Base-by-base conservation (phyloP, 2,329 filamentous ascomycete genomes). In the Dendryphion nanum region DNA sequence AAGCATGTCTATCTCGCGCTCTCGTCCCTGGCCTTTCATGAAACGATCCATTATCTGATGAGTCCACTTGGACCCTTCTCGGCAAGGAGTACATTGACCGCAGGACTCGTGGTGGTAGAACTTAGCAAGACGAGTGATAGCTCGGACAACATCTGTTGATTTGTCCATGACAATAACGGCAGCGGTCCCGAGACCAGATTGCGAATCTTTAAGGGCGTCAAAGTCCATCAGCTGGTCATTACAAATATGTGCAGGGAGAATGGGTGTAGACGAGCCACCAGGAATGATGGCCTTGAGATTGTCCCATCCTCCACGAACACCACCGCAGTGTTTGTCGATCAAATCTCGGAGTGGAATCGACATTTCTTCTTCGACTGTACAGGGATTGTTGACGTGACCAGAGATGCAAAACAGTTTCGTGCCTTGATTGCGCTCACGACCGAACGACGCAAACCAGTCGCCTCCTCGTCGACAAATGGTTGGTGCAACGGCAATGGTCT, bases 121-220 rank as follows among this genome's bases (percentile, higher is more conserved):
- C 68, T 91, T 88, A 59, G 86, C 88, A 56, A 98, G 82, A 57
- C 93, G 85, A 49, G 87, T 84, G 64, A 98, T 97, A 63, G 89
- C 88, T 50, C 91, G 86, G 53, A 98, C 89, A 36, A 98, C 86
- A 67, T 98, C 93, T 49, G 93, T 87, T 61, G 85, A 91, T 79
- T 97, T 94, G 74, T 98, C 93, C 87, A 98, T 95, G 67, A 98
- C 93, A 61, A 98, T 95, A 53, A 98, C 91, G 41, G 93, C 93
- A 4, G 93, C 93, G 5, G 93, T 98, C 55, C 93, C 93, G 12
- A 98, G 84, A 79, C 93, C 93, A 45, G 89, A 94, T 73, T 97
- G 93, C 55, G 84, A 90, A 71, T 98, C 93, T 79, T 98, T 98
- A 55, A 98, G 81, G 7, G 87, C 90, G 66, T 98, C 93, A 63